Evolutionary conservation across 2,329 filamentous ascomycete species (phyloP), one percentile per base, ranked within the genome.

Genomic region (Pseudogymnoascus sp.): DNA sequence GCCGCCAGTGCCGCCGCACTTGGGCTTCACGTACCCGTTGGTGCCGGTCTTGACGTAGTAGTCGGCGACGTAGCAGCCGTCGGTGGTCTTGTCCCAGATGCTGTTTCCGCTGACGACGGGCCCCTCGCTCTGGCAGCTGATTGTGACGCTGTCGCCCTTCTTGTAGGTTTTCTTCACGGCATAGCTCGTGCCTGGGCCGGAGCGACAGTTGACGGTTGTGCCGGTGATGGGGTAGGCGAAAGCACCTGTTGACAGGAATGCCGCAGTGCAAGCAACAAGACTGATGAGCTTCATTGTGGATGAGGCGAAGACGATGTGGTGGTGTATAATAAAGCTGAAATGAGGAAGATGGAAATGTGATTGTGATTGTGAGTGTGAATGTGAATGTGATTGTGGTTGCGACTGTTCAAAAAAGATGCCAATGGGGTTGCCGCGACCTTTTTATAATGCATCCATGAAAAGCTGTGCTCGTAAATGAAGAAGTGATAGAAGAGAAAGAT

Each of bases 1-100:
- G 5, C 18, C 40, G 21, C 50, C 53, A 6, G 21, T 11, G 10
- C 18, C 21, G 4, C 16, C 16, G 28, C 59, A 60, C 59, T 60
- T 44, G 14, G 33, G 33, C 35, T 38, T 60, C 14, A 60, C 59
- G 7, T 38, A 38, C 10, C 59, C 59, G 8, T 44, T 60, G 59
- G 35, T 25, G 16, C 69, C 69, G 21, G 69, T 71, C 50, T 69
- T 69, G 21, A 71, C 68, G 35, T 70, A 71, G 67, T 70, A 70
- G 62, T 71, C 69, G 25, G 67, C 63, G 16, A 71, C 69, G 23
- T 70, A 70, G 66, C 69, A 71, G 56, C 65, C 66, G 63, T 71
- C 69, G 12, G 66, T 62, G 5, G 69, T 71, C 61, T 70, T 70
- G 63, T 69, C 69, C 69, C 69, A 71, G 37, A 71, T 64, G 4